Evolutionary conservation across 805 yeast species (phyloP), one percentile per base, ranked within the genome.

Genomic region (Saccharomycodes ludwigii): DNA sequence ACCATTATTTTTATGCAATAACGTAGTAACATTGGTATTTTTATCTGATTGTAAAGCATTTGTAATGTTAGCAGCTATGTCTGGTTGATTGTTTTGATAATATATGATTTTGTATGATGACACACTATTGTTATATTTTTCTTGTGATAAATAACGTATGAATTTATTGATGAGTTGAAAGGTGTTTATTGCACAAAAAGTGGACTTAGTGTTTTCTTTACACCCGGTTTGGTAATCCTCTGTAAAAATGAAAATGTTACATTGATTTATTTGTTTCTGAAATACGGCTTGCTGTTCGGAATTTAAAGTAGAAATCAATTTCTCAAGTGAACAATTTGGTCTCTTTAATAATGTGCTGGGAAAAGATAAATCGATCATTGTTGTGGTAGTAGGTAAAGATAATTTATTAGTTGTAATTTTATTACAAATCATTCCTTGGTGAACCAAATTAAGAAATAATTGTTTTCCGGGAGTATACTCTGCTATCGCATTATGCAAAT

Each of bases 281-380:
- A 53, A 28, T 18, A 35, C 18, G 9, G 24, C 20, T 27, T 36
- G 39, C 17, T 36, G 36, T 12, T 34, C 30, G 24, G 27, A 25
- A 16, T 36, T 33, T 12, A 45, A 39, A 2, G 53, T 43, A 18
- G 43, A 40, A 9, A 50, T 29, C 24, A 54, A 33, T 20, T 47
- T 53, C 16, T 38, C 41, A 31, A 54, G 50, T 24, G 40, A 44
- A 29, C 45, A 46, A 11, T 45, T 44, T 2, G 54, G 49, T 27
- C 59, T 50, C 33, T 42, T 47, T 18, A 54, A 36, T 21, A 54
- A 32, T 1, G 59, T 54, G 13, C 50, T 47, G 4, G 59, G 59
- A 24, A 52, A 43, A 14, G 46, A 44, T 16, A 53, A 31, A 35
- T 52, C n/a, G n/a, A n/a, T n/a, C n/a, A n/a, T n/a, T n/a, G n/a